Evolutionary conservation across 2,329 filamentous ascomycete species (phyloP).

Genomic region (Cadophora malorum): DNA sequence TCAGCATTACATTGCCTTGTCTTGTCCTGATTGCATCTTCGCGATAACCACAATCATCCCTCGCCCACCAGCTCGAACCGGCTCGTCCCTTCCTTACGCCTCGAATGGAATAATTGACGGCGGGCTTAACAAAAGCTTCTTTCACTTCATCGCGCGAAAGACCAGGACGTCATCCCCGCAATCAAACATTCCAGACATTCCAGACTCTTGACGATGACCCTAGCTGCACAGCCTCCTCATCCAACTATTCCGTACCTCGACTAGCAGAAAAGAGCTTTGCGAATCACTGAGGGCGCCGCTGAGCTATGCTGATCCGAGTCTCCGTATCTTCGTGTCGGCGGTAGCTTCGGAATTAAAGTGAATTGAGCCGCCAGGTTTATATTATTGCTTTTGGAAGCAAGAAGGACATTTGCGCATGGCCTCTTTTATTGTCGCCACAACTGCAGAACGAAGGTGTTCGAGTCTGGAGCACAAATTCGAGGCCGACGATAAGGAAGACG

Average conservation of each 20-base stretch:
- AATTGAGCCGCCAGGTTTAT: background rate
- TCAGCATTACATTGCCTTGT: background rate
- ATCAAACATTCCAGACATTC: background rate
- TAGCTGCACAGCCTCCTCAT: conserved; percentile 14
- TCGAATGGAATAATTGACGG: background rate
- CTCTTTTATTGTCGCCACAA: conserved; percentile 2
- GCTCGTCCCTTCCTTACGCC: conserved; percentile 1
- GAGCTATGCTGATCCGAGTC: conserved; percentile 25
- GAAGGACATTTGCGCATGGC: conserved; percentile 13
- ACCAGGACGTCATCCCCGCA: conserved; percentile 10
- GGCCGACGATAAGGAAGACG: conserved; percentile 10
- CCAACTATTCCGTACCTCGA: conserved; percentile 16
- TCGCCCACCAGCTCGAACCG: background rate
- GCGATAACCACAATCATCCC: background rate
- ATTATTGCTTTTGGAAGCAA: conserved; percentile 9
- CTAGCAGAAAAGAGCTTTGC: conserved; percentile 11
- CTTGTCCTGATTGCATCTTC: background rate
- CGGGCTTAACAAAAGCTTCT: conserved; percentile 9
- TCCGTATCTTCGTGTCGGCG: conserved; percentile 11
- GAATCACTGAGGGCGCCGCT: background rate
- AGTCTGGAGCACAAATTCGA: background rate
- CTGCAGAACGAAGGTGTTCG: background rate
- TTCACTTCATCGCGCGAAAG: background rate
- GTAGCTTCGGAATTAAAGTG: conserved; percentile 11
- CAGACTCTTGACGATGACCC: conserved; percentile 3